A percentile compares a stretch with the other conserved stretches of the same genome.
Conservation (phyloP, 2,329 filamentous ascomycete genomes). For the Sporothrix inflata region DNA sequence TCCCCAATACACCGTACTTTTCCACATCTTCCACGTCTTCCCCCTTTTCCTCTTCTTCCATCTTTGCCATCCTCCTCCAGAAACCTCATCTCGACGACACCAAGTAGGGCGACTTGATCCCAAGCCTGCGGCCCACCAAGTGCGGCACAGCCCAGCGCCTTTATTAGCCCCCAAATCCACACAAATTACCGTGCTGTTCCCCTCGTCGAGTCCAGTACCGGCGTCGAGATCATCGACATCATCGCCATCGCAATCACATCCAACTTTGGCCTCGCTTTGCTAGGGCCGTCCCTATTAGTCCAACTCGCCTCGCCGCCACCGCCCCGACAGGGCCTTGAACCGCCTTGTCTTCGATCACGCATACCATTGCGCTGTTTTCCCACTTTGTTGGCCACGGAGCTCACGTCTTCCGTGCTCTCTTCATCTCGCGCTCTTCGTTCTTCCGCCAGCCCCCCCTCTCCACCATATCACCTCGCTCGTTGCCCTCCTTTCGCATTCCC, state of each 20-base stretch:
- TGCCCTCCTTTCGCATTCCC: background rate
- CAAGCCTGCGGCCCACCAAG: constrained; percentile 14
- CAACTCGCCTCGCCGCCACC: background rate
- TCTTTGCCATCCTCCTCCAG: too few relatives aligned
- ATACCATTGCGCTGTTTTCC: background rate
- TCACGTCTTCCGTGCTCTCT: background rate
- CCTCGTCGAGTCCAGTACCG: background rate
- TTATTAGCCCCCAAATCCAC: constrained; percentile 4
- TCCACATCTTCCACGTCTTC: background rate
- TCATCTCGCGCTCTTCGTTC: background rate
- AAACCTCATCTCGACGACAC: background rate
- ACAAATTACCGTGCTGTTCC: background rate
- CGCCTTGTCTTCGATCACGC: background rate
- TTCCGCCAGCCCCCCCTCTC: background rate
- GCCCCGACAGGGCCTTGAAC: background rate
- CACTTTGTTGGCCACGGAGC: background rate
- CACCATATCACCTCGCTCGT: background rate
- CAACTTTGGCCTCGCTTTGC: background rate
- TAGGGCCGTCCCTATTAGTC: background rate
- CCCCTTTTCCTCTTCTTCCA: background rate
- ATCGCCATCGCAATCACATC: background rate
- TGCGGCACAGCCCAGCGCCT: constrained; percentile 2
- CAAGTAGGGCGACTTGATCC: background rate
- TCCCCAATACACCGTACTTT: background rate
- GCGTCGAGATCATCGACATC: background rate